Evolutionary conservation across 2,329 filamentous ascomycete species (phyloP).

Genomic region (Chaetothyriales sp.): DNA sequence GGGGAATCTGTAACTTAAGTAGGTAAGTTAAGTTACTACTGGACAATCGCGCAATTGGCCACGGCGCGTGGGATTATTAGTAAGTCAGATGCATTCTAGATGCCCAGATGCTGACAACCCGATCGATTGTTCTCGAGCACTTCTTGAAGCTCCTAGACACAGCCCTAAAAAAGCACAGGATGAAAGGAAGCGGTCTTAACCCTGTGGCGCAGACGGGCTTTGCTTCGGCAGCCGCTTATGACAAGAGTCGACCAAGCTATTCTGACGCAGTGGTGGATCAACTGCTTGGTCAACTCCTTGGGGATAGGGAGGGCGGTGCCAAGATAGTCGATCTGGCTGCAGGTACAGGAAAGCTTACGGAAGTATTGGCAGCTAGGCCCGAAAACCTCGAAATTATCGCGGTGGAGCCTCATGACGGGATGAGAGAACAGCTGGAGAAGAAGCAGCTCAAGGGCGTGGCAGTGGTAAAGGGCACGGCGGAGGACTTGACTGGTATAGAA

Average conservation of each 20-base stretch:
- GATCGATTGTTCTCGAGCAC: no score
- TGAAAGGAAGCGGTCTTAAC: slow-evolving; percentile 4
- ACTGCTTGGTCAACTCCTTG: slow-evolving; percentile 43
- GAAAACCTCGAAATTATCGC: slow-evolving; percentile 50
- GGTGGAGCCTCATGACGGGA: slow-evolving; percentile 52
- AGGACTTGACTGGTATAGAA: slow-evolving; percentile 36
- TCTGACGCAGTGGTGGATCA: slow-evolving; percentile 42
- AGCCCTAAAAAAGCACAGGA: background rate
- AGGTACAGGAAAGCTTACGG: slow-evolving; percentile 59
- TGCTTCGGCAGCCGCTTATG: slow-evolving; percentile 50
- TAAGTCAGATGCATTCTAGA: no score
- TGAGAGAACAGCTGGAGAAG: slow-evolving; percentile 46
- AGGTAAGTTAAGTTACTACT: no score
- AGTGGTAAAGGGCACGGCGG: slow-evolving; percentile 46
- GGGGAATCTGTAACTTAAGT: no score
- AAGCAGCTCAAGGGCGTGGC: slow-evolving; percentile 46
- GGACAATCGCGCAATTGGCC: no score
- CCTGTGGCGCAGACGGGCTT: slow-evolving; percentile 41
- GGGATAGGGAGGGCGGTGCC: slow-evolving; percentile 30
- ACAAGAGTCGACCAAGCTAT: slow-evolving; percentile 56
- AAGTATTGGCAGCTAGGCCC: slow-evolving; percentile 42
- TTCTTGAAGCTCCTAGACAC: no score
- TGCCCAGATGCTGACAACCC: no score
- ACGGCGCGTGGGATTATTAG: no score
- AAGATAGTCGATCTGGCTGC: slow-evolving; percentile 47